Conservation (phyloP, 805 yeast genomes). For the Middelhovenomyces tepae region DNA sequence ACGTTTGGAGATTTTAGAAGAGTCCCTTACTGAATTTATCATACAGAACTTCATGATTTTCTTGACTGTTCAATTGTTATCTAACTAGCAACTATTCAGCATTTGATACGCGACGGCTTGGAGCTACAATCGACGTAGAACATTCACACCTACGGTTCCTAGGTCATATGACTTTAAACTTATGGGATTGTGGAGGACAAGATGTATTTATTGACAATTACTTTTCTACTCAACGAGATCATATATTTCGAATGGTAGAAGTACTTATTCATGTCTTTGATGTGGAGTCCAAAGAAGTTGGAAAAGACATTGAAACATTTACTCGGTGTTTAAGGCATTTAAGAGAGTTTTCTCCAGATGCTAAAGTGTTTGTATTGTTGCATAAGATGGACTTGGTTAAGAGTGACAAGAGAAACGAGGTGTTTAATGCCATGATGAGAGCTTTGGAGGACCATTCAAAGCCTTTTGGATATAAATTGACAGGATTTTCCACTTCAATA, state of each 20-base stretch:
- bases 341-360: slow-evolving; percentile 77
- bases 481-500: slow-evolving; percentile 89
- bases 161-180: slow-evolving; percentile 88
- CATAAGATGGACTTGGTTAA: slow-evolving; percentile 97
- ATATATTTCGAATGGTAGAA: slow-evolving; percentile 90
- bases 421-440: slow-evolving; percentile 76
- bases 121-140: slow-evolving; percentile 98
- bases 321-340: slow-evolving; percentile 73
- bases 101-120: slow-evolving; percentile 86
- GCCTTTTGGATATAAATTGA: slow-evolving; percentile 57
- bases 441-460: slow-evolving; percentile 67
- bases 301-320: slow-evolving; percentile 89
- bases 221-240: slow-evolving; percentile 78
- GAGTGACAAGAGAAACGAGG: slow-evolving; percentile 71
- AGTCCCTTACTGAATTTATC: too few relatives aligned
- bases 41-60: not conserved
- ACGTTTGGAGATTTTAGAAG: too few relatives aligned
- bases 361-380: slow-evolving; percentile 80
- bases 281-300: slow-evolving; percentile 84
- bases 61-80: not conserved
- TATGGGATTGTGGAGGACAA: slow-evolving; percentile 97
- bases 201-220: slow-evolving; percentile 95
- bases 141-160: slow-evolving; percentile 88
- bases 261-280: slow-evolving; percentile 94
- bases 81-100: slow-evolving; percentile 77